Evolutionary conservation across 192 early-diverging fungal species (phyloP).

Genomic region (Coemansia sp.): DNA sequence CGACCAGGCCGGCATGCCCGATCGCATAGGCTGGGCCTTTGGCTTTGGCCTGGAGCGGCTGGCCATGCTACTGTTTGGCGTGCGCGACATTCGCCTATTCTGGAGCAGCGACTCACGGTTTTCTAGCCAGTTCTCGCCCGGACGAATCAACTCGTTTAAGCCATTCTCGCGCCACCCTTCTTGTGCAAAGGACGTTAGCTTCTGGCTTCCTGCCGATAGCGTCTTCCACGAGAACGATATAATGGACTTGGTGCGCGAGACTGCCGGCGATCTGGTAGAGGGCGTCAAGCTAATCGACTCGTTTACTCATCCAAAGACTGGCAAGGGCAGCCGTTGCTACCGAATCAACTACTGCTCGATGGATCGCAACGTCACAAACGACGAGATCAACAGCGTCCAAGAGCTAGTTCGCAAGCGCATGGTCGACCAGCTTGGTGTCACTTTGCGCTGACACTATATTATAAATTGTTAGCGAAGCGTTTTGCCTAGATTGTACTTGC

Average conservation of each 20-base stretch:
- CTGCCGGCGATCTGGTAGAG: slow-evolving; percentile 93
- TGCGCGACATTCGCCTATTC: slow-evolving; percentile 96
- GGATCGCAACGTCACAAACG: slow-evolving; percentile 95
- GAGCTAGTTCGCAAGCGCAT: slow-evolving; percentile 72
- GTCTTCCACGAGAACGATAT: slow-evolving; percentile 93
- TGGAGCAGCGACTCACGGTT: slow-evolving; percentile 93
- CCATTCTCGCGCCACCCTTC: slow-evolving; percentile 90
- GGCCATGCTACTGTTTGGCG: slow-evolving; percentile 94
- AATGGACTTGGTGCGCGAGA: slow-evolving; percentile 87
- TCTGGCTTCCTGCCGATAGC: slow-evolving; percentile 70
- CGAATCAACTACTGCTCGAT: slow-evolving; percentile 96
- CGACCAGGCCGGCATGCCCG: slow-evolving; percentile 64
- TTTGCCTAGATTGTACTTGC: background rate
- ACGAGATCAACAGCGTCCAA: slow-evolving; percentile 94
- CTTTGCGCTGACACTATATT: slow-evolving; percentile 63
- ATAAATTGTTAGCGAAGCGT: background rate
- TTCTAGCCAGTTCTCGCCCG: slow-evolving; percentile 76
- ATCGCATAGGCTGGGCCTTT: slow-evolving; percentile 96
- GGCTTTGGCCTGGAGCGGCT: slow-evolving; percentile 96
- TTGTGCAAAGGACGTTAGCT: slow-evolving; percentile 95
- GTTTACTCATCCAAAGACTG: slow-evolving; percentile 87
- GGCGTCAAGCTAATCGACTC: slow-evolving; percentile 88
- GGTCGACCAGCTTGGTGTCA: slow-evolving; percentile 68
- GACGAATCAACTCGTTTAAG: slow-evolving; percentile 74
- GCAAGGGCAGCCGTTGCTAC: slow-evolving; percentile 83